Base-by-base conservation (phyloP, 306 rosid species). In the Prunus mume region DNA sequence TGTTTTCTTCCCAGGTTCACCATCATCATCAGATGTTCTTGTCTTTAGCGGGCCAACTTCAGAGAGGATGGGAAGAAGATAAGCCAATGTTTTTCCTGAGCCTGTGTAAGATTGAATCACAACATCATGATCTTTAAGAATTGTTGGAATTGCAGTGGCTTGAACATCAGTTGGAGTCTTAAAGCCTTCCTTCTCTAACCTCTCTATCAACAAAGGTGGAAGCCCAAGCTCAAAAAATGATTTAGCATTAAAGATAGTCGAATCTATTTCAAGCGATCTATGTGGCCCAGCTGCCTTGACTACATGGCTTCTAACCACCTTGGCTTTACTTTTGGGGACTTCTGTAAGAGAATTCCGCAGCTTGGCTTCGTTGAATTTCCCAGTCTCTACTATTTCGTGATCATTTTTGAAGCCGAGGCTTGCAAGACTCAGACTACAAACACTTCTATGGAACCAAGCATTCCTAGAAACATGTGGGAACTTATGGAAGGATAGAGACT, bases 51-150 rank as follows among this genome's bases (percentile, higher is more conserved):
- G 98, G 20, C 96, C 96, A 25, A 94, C 81, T 58, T 70, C 83
- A 15, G 95, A 84, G 14, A 94, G 86, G 64, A 94, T 84, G 7
- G 98, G 97, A 76, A 94, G 95, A 24, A 94, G 86, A 80, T 94
- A 94, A 24, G 96, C 97, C 80, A 94, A 60, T 1, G 98, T 94
- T 80, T 94, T 94, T 74, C 97, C 98, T 0, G 98, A 94, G 73
- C 98, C 98, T 0, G 97, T 94, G 85, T 94, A 94, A 63, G 97
- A 94, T 82, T 94, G 98, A 85, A 94, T 94, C 71, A 94, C 90
- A 25, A 82, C 96, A 86, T 94, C 97, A 22, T 75, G 90, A 71
- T 83, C 82, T 71, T 92, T 71, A 28, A 92, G 87, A 79, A 92
- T 86, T 19, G 92, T 83, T 46, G 98, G 98, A 85, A 94, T 83